These are phyloP conservation scores for Glutinoglossum americanum DNA, from an alignment of 495 filamentous ascomycete species.

Conservation along the genomic window DNA sequence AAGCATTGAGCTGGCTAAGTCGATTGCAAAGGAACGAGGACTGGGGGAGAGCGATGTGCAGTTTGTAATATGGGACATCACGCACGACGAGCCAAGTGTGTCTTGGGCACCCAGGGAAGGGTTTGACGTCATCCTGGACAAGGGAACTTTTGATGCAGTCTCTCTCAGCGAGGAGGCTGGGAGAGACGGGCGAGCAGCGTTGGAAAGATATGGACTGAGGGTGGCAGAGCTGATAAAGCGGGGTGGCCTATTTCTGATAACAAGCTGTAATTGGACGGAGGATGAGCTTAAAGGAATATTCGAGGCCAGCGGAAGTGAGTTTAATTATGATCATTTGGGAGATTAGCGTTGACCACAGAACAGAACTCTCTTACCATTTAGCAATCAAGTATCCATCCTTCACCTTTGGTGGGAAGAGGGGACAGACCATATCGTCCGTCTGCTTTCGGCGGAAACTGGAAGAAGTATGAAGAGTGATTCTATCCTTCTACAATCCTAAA, in stretches of 20 bases:
- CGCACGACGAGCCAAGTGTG: conserved; percentile 3
- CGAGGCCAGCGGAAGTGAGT: conserved; percentile 15
- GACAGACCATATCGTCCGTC: conserved; percentile 64
- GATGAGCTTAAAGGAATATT: conserved; percentile 66
- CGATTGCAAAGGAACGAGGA: conserved; percentile 7
- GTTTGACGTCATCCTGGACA: conserved; percentile 83
- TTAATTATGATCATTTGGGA: neutral
- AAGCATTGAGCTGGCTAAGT: conserved; percentile 48
- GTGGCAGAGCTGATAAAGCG: conserved; percentile 40
- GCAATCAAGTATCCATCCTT: conserved; percentile 64
- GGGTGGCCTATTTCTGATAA: conserved; percentile 56
- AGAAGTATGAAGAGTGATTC: neutral
- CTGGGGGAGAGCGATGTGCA: conserved; percentile 19
- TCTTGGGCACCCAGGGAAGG: conserved; percentile 20
- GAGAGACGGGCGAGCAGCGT: conserved; percentile 28
- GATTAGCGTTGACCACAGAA: neutral
- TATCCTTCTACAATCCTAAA: conserved; percentile 9
- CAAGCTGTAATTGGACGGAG: conserved; percentile 97
- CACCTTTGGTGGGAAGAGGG: conserved; percentile 67
- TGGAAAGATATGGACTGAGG: conserved; percentile 49
- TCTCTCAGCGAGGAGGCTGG: conserved; percentile 43
- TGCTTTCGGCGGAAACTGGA: conserved; percentile 36
- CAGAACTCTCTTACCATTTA: conserved; percentile 31
- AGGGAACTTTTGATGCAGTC: conserved; percentile 93
- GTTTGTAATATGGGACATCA: conserved; percentile 63